Evolutionary conservation across 176 grass and related monocot genomes (phyloP).

Genomic region (Cymbopogon citratus): DNA sequence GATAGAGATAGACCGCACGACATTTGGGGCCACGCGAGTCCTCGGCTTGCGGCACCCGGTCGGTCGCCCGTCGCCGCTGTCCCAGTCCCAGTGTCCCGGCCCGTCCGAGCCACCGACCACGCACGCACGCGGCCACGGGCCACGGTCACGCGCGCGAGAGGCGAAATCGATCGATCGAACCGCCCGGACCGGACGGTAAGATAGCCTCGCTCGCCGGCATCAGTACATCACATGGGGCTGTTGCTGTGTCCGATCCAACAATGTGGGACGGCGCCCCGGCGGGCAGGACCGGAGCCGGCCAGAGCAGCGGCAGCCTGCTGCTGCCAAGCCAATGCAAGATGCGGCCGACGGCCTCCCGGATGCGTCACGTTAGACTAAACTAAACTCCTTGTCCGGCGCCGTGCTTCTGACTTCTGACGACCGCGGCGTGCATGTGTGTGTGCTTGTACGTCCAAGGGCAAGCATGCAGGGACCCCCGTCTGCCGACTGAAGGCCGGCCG

Average conservation of each 20-base stretch:
- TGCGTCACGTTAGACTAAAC: not conserved
- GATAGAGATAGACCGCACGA: not conserved
- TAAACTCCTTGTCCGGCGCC: not conserved
- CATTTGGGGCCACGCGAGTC: not conserved
- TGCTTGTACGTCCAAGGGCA: not conserved
- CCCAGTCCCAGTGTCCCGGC: not conserved
- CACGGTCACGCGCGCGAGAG: not conserved
- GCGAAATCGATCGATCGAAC: not conserved
- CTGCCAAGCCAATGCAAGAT: too few species aligned
- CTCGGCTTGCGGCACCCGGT: constrained; percentile 7
- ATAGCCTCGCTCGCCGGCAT: not conserved
- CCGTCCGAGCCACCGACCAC: constrained; percentile 15
- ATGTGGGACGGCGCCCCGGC: constrained; percentile 18
- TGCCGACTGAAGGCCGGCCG: too few species aligned
- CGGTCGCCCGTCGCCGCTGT: constrained; percentile 2
- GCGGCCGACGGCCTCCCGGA: not conserved
- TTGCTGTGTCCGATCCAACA: not conserved
- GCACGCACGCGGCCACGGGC: not conserved
- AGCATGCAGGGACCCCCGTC: constrained; percentile 4
- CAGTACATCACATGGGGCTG: constrained; percentile 12
- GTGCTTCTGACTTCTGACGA: too few species aligned
- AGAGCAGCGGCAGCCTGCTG: not conserved
- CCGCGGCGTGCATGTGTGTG: not conserved
- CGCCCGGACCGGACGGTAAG: not conserved
- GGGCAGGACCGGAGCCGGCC: not conserved